These are phyloP conservation scores for Shiraia sp. DNA, from an alignment of 2,329 filamentous ascomycete genomes.

Conservation along the genomic window DNA sequence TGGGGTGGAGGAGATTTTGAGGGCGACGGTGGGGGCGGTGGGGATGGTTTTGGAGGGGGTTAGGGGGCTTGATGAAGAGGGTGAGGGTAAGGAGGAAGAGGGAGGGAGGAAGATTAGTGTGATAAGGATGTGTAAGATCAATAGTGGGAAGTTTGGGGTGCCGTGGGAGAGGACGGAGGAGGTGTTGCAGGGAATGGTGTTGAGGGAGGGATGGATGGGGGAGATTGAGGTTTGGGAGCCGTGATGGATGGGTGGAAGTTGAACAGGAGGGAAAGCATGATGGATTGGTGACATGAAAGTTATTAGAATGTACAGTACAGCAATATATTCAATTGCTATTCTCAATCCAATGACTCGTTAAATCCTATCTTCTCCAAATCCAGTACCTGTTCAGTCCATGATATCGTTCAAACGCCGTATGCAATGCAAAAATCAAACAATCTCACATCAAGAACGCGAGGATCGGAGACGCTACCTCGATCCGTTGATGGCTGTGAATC, in stretches of 20 bases:
- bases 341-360: no score
- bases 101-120: constrained; percentile 12
- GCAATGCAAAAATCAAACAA: constrained; percentile 1
- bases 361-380: no score
- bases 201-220: constrained; percentile 25
- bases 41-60: constrained; percentile 53
- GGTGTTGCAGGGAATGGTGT: constrained; percentile 41
- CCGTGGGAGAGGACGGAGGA: constrained; percentile 56
- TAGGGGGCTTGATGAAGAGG: constrained; percentile 24
- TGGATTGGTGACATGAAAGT: no score
- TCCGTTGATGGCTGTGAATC: constrained; percentile 4
- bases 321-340: no score
- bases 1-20: constrained; percentile 50
- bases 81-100: constrained; percentile 11
- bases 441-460: background rate
- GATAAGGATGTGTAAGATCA: constrained; percentile 59
- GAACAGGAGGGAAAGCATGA: no score
- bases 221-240: constrained; percentile 35
- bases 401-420: background rate
- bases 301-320: no score
- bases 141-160: constrained; percentile 61
- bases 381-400: background rate
- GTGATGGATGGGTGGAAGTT: constrained; percentile 5
- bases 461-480: background rate
- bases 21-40: constrained; percentile 55